These are phyloP conservation scores for Garcia nutans DNA, from an alignment of 345 rosid species.

Conservation along the genomic window DNA sequence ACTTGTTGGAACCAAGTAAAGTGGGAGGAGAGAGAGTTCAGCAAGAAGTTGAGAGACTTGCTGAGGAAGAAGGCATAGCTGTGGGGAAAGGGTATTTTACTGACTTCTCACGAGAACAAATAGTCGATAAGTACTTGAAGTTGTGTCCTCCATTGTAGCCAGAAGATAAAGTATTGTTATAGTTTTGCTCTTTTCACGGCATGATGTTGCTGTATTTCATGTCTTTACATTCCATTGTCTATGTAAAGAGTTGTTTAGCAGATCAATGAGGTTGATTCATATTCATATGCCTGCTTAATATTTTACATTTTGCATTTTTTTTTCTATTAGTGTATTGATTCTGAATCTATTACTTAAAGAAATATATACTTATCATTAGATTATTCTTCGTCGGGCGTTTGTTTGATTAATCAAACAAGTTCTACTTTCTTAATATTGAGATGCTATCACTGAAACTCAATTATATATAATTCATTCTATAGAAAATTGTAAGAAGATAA, in stretches of 20 bases:
- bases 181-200: not conserved
- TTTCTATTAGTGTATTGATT: too few relatives aligned
- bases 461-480: too few relatives aligned
- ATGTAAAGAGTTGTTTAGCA: not conserved
- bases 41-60: constrained; percentile 63
- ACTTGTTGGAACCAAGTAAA: constrained; percentile 69
- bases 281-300: not conserved
- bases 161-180: constrained; percentile 5
- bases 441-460: too few relatives aligned
- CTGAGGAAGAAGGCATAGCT: constrained; percentile 49
- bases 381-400: too few relatives aligned
- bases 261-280: not conserved
- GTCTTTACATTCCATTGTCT: not conserved
- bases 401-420: too few relatives aligned
- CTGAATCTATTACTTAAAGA: too few relatives aligned
- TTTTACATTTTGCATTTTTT: too few relatives aligned
- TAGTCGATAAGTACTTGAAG: constrained; percentile 49
- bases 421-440: too few relatives aligned
- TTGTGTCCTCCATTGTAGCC: constrained; percentile 21
- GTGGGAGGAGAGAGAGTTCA: constrained; percentile 78
- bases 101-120: constrained; percentile 60
- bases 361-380: too few relatives aligned
- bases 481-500: not conserved
- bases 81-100: constrained; percentile 84
- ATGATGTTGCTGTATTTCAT: not conserved